Base-by-base conservation (phyloP, 2,329 filamentous ascomycete genomes). In the Cephalotrichum gorgonifer region DNA sequence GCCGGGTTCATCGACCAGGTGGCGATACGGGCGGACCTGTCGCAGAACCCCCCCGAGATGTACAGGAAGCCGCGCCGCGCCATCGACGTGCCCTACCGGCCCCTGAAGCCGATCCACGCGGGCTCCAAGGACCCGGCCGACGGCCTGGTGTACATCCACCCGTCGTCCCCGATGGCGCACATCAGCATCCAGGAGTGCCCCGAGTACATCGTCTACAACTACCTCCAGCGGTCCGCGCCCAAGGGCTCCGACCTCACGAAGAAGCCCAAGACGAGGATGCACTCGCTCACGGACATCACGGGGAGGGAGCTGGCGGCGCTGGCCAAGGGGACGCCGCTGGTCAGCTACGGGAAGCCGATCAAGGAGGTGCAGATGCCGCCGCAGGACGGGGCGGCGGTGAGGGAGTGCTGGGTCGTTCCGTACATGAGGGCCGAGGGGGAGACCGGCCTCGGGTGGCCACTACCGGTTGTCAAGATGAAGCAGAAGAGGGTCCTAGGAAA, bases 1-100 rank as follows among this genome's bases (percentile, higher is more conserved):
- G 85, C 88, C 0, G 93, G 91, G 1, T 97, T 96, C 68, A 81
- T 97, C 59, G 93, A 98, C 65, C 86, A 96, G 56, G 78, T 98
- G 38, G 93, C 93, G 43, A 89, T 97, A 56, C 86, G 93, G 52
- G 88, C 87, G 4, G 91, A 98, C 64, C 72, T 88, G n/a, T 76
- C 88, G 0, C 87, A 88, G 1, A 76, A 75, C 12, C 86, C 87
- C 1, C 82, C 83, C 1, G 81, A 84, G 53, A 67, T 76, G 48
- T 67, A 73, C 43, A 75, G 84, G 17, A 88, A 86, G 53, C 87
- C 90, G 0, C 81, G 80, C 46, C 80, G 89, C n/a, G 86, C 90
- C 2, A 94, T 93, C 54, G 89, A 97, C 56, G 86, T 97, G 3
- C 86, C 91, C 0, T 98, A 97, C 61, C 65, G 95, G 6, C 89